A percentile compares a stretch with the other conserved stretches of the same genome.
Conservation (phyloP, 2,329 filamentous ascomycete species). For the Parastagonospora nodorum region DNA sequence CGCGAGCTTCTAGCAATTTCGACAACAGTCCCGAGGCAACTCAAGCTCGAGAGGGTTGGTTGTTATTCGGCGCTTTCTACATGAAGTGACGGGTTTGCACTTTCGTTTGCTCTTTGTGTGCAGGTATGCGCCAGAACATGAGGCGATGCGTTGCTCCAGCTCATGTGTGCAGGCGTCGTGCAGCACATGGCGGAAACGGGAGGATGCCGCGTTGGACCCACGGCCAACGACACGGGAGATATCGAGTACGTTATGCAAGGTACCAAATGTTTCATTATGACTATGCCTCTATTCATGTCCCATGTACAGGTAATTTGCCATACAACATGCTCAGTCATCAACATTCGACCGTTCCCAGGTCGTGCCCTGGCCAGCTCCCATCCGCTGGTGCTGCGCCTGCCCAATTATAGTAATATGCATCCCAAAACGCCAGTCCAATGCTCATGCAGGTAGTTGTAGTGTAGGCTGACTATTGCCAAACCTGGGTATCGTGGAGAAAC, state of each 20-base stretch:
- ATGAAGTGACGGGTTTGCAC: no score
- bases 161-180: no score
- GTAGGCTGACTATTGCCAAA: slow-evolving; percentile 25
- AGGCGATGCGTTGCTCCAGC: no score
- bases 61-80: no score
- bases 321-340: background rate
- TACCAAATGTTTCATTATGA: background rate
- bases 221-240: background rate
- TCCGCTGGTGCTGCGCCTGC: background rate
- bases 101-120: no score
- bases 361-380: background rate
- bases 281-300: background rate
- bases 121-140: no score
- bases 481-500: slow-evolving; percentile 43
- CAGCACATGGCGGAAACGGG: no score
- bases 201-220: no score
- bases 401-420: background rate
- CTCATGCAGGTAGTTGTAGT: slow-evolving; percentile 30
- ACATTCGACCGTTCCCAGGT: slow-evolving; percentile 1
- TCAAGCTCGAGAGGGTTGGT: no score
- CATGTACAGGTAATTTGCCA: background rate
- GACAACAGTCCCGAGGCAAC: background rate
- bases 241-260: background rate
- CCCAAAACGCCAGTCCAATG: slow-evolving; percentile 40
- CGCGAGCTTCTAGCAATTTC: background rate